Base-by-base conservation (phyloP, 257 asterid genomes). In the Mitragyna speciosa region DNA sequence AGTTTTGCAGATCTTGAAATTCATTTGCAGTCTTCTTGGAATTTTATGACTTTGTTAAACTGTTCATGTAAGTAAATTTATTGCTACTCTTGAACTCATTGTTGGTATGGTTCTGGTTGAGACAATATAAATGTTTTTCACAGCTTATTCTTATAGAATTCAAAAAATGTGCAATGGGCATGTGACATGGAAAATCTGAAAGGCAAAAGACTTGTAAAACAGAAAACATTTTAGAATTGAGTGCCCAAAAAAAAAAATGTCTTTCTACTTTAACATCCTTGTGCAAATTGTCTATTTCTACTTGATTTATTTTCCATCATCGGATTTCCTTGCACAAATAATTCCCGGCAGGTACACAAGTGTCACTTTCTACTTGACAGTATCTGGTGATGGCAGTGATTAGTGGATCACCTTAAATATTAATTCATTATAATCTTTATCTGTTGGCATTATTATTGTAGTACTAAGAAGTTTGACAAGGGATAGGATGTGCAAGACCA, bases 21-120 rank as follows among this genome's bases (percentile, higher is more conserved):
- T 65, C 65, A 67, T 68, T 48, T 79, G 82, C 73, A 14, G 33
- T 58, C 61, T 7, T 43, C 12, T 75, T 51, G 68, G 63, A 56
- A 36, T 51, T 78, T 70, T 28, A 73, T 65, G 70, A n/a, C 24
- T 48, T 41, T 75, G 39, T 4, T 33, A 24, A 7, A n/a, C 12
- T 9, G 22, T 4, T 75, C 54, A 61, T 59, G 71, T 61, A 59
- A 76, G 61, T 76, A 39, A 75, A 61, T 11, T 58, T 75, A 12
- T 49, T n/a, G 43, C 3, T n/a, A n/a, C 41, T 73, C 31, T 20
- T 11, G 39, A 36, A 36, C 41, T 36, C 4, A 36, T 59, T 59
- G 43, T 41, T 61, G 14, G 71, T 14, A 36, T 74, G 68, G 41
- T 54, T 45, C 2, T 69, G 15, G 17, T 41, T 0, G 16, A 20